Conservation (phyloP, 495 filamentous ascomycete genomes). For the Lophiostoma macrostomum region DNA sequence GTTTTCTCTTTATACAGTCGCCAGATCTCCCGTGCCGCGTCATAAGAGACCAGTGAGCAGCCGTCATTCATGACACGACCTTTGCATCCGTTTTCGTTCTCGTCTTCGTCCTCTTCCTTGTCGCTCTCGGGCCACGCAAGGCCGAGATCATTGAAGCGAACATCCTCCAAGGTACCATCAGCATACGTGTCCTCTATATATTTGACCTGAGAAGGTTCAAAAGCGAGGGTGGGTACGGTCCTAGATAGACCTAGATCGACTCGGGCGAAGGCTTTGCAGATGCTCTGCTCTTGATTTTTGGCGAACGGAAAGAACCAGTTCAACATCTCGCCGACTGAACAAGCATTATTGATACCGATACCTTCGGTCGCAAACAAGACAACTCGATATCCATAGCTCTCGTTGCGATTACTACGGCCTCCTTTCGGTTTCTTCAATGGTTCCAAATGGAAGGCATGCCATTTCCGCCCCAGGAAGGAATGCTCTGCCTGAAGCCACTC, state of each 20-base stretch:
- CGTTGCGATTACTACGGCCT: neutral
- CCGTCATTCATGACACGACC: constrained; percentile 39
- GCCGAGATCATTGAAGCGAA: constrained; percentile 31
- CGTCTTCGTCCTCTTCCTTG: constrained; percentile 5
- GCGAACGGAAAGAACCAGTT: constrained; percentile 39
- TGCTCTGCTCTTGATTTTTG: constrained; percentile 33
- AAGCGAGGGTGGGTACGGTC: constrained; percentile 29
- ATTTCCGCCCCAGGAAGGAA: constrained; percentile 37
- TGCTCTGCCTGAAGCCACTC: constrained; percentile 32
- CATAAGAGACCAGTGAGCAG: constrained; percentile 36
- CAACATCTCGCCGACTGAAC: constrained; percentile 24
- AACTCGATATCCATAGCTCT: constrained; percentile 14
- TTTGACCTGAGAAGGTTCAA: constrained; percentile 34
- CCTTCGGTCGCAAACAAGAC: constrained; percentile 32
- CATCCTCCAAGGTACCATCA: constrained; percentile 32
- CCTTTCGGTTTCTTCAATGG: constrained; percentile 30
- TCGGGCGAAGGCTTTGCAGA: constrained; percentile 40
- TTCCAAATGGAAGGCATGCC: constrained; percentile 34
- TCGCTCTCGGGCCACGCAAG: constrained; percentile 16
- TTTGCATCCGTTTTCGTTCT: too few species aligned
- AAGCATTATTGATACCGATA: constrained; percentile 8
- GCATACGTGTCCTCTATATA: constrained; percentile 25
- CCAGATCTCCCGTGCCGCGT: constrained; percentile 30
- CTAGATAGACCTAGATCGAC: constrained; percentile 39
- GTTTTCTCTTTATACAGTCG: constrained; percentile 1